A percentile compares a stretch with the other conserved stretches of the same genome.
phyloP scores from a whole-genome alignment of 2,329 filamentous ascomycete species.

The Tolypocladium ophioglossoides region DNA sequence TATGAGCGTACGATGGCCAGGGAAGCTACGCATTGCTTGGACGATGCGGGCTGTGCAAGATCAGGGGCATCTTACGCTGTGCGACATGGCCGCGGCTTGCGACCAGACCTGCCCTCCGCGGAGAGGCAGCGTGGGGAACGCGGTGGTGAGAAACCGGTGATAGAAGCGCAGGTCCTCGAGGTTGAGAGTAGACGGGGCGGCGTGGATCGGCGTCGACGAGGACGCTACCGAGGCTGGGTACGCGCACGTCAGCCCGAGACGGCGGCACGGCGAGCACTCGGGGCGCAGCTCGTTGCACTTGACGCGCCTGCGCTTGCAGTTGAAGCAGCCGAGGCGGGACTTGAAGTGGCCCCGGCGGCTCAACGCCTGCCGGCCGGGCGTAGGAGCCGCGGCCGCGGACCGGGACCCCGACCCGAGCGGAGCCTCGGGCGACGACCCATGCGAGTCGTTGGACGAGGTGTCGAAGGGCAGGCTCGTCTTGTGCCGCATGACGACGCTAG shows the following conservation, averaged over 20 bases:
- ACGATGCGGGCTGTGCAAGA: not conserved
- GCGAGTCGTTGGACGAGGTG: not conserved
- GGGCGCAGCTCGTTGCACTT: slow-evolving; percentile 20
- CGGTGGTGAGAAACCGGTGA: slow-evolving; percentile 36
- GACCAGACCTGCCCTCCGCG: slow-evolving; percentile 20
- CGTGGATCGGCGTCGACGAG: not conserved
- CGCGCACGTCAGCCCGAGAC: slow-evolving; percentile 22
- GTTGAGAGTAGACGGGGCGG: slow-evolving; percentile 16
- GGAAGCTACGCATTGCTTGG: not conserved
- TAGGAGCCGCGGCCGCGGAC: not conserved
- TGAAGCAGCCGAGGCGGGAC: slow-evolving; percentile 21
- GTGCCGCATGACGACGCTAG: not conserved
- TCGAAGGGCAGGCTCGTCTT: not conserved
- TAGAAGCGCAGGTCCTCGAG: slow-evolving; percentile 37
- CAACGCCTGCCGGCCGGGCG: not conserved
- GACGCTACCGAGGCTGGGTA: slow-evolving; percentile 12
- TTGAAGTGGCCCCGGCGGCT: slow-evolving; percentile 15
- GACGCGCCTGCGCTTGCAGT: slow-evolving; percentile 19
- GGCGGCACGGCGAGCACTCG: slow-evolving; percentile 18
- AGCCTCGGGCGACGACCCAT: not conserved
- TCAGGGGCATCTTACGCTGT: slow-evolving; percentile 15
- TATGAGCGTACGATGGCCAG: not conserved
- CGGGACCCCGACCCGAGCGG: not conserved
- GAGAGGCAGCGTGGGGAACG: slow-evolving; percentile 26
- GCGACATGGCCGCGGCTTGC: slow-evolving; percentile 21